These are phyloP conservation scores for Mangifera indica DNA, from an alignment of 345 rosid genomes.

Conservation along the genomic window DNA sequence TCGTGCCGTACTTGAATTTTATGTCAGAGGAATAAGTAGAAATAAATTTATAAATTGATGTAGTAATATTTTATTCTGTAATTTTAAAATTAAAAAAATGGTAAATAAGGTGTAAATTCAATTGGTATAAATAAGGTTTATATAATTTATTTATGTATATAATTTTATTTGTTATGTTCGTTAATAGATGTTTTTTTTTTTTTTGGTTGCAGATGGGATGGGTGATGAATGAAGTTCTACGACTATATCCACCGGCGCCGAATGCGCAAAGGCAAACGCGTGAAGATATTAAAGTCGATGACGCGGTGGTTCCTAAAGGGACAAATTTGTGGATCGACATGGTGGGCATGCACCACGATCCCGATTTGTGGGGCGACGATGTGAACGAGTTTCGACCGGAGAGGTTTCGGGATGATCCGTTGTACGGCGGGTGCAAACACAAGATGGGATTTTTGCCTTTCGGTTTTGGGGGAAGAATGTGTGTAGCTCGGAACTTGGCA, in stretches of 20 bases:
- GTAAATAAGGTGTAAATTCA: too few relatives aligned
- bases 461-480: slow-evolving; percentile 97
- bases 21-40: too few relatives aligned
- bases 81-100: too few relatives aligned
- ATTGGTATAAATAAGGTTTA: too few relatives aligned
- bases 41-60: too few relatives aligned
- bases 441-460: slow-evolving; percentile 94
- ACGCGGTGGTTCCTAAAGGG: slow-evolving; percentile 53
- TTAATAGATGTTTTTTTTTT: too few relatives aligned
- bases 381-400: slow-evolving; percentile 75
- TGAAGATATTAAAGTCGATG: slow-evolving; percentile 50
- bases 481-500: slow-evolving; percentile 70
- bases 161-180: too few relatives aligned
- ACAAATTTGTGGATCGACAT: slow-evolving; percentile 90
- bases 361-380: slow-evolving; percentile 70
- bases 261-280: slow-evolving; percentile 81
- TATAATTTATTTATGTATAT: too few relatives aligned
- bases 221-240: slow-evolving; percentile 81
- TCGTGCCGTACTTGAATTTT: accelerated
- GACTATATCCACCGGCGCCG: slow-evolving; percentile 83
- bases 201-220: slow-evolving; percentile 67
- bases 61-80: too few relatives aligned
- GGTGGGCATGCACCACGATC: slow-evolving; percentile 92
- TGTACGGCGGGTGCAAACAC: slow-evolving; percentile 75
- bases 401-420: slow-evolving; percentile 53